Evolutionary conservation across 2,329 filamentous ascomycete species (phyloP), one percentile per base, ranked within the genome.

Genomic region (Fusarium sp.): DNA sequence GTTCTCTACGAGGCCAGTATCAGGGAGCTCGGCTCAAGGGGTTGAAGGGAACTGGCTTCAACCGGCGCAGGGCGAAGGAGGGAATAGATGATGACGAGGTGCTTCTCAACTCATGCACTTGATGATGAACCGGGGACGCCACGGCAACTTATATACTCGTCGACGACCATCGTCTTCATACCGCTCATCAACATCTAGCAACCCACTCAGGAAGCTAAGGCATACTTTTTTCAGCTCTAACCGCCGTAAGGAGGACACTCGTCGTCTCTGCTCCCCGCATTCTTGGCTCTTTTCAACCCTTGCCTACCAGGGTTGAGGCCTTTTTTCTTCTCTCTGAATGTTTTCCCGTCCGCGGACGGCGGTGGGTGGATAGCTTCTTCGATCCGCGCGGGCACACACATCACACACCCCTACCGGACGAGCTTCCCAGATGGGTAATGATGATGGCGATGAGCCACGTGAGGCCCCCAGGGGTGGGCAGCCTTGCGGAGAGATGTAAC

Each of bases 391-490:
- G 15, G 15, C 45, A 50, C 32, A 30, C 32, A 38, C 37, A n/a
- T n/a, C 38, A 40, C 38, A 25, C 40, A 27, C 20, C 50, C n/a
- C 33, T 20, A 47, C 40, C 73, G 75, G 76, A 72, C 59, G 66
- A 78, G 76, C 73, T 78, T 76, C 76, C 76, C 59, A 72, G 68
- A 73, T 32, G 59, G 75, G 71, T 65, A 78, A 77, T 71, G 63
- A 63, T 64, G 61, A 75, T 66, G 66, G 74, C 20, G 38, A 50
- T 59, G 61, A 63, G 71, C 68, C 71, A 74, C 71, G 71, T 74
- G 71, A 73, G 71, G 63, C 57, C 70, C 54, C 33, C 61, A 63
- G 27, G 35, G 25, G n/a, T 37, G 57, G 57, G 38, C 37, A 60
- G 57, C 57, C 57, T 60, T 60, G 57, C 57, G 57, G 20, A 32